phyloP scores from a whole-genome alignment of 208 protist genomes.

The Trypanosoma boissoni region DNA sequence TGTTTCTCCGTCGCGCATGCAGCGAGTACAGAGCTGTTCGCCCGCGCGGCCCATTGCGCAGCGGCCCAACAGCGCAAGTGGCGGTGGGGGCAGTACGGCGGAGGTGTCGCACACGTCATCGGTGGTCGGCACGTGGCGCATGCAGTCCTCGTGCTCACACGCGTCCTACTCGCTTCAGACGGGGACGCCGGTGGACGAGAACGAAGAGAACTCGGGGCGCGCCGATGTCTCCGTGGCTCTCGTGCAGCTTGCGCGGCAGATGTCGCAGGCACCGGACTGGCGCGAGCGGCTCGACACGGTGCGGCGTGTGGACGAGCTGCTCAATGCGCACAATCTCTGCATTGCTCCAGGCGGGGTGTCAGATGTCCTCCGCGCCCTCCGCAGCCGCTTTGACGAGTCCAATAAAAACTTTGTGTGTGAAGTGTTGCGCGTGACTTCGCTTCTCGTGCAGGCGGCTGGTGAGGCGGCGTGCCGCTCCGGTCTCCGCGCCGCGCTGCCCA shows the following conservation, averaged over 20 bases:
- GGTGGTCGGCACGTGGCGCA: background rate
- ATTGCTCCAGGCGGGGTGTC: constrained; percentile 36
- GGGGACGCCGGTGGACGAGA: too few species aligned
- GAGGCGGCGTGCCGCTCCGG: constrained; percentile 36
- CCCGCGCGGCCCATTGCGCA: too few species aligned
- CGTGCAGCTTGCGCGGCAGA: constrained; percentile 30
- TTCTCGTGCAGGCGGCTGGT: constrained; percentile 55
- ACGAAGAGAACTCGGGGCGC: background rate
- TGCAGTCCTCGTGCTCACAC: too few species aligned
- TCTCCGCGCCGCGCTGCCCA: constrained; percentile 53
- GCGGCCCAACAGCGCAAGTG: background rate
- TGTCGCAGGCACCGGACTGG: constrained; percentile 67
- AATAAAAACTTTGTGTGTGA: constrained; percentile 90
- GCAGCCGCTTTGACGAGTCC: constrained; percentile 69
- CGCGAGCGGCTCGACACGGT: constrained; percentile 66
- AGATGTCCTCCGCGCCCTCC: constrained; percentile 55
- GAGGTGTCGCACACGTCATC: background rate
- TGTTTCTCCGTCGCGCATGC: background rate
- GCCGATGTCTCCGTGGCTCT: constrained; percentile 21
- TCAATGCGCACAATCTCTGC: constrained; percentile 32
- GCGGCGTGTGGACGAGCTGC: constrained; percentile 54
- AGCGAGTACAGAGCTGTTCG: background rate
- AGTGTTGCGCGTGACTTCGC: constrained; percentile 61
- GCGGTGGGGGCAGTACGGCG: background rate
- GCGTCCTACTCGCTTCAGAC: too few species aligned